Base-by-base conservation (phyloP, 768 basidiomycete species). In the Pisolithus sp. region DNA sequence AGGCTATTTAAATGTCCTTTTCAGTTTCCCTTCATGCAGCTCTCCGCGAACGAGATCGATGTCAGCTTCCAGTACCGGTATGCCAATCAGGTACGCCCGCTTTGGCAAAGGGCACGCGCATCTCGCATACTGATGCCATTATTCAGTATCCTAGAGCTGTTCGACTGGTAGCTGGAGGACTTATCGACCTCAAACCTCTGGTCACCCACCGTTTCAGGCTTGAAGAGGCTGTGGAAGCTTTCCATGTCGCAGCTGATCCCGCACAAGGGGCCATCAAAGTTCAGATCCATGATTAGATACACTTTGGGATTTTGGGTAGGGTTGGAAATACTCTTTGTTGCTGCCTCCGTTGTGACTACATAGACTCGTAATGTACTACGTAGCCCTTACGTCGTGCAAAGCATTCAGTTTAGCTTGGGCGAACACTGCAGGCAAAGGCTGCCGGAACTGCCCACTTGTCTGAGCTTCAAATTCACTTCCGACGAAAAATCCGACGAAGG, bases 81-180 rank as follows among this genome's bases (percentile, higher is more conserved):
- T 55, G 78, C 80, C 23, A 84, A 82, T 59, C 82, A 83, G 64
- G 78, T 75, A 55, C 37, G 51, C 20, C 21, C 10, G 3, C 2
- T 13, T 28, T 17, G 18, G 23, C 18, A 28, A 24, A 7, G 20
- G 37, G 4, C n/a, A n/a, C 28, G 34, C 23, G 37, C 30, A 15
- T n/a, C n/a, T 21, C 39, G 3, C 30, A 57, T 2, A 56, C 36
- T 48, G 3, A 18, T 8, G 15, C 31, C 39, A 5, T 31, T 5
- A 38, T 23, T 37, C 68, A 85, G 74, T 94, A 92, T 68, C 89
- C 89, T 9, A 89, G 86, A 60, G 92, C 92, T 2, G 80, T 94
- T 52, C 78, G 84, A 4, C 81, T 93, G 8, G 77, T 94, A n/a
- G 82, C 85, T 38, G 81, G 83, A 20, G 79, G 82, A 26, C 68